Evolutionary conservation across 148 eudicot species (phyloP).

Genomic region (Rhododendron simsii): DNA sequence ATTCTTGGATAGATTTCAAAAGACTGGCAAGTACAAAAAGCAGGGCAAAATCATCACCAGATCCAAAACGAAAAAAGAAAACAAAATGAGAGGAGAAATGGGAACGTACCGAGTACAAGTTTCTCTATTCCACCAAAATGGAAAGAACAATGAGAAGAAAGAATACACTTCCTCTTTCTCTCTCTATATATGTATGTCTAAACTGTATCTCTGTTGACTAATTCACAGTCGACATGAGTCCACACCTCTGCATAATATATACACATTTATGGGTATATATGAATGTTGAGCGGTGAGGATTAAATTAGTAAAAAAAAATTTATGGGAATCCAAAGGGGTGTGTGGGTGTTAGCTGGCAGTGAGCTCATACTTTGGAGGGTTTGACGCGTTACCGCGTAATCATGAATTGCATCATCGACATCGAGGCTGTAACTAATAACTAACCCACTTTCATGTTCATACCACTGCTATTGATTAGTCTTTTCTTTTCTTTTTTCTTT

Average conservation of each 20-base stretch:
- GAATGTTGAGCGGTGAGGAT: background rate
- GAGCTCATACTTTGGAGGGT: background rate
- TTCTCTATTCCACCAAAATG: background rate
- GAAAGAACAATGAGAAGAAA: background rate
- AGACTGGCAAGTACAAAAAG: background rate
- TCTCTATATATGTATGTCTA: no score
- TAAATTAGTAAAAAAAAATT: background rate
- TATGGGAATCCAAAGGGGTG: background rate
- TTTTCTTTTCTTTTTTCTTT: background rate
- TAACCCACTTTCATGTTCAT: background rate
- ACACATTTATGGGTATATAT: background rate
- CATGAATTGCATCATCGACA: background rate
- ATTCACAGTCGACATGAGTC: background rate
- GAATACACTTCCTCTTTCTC: background rate
- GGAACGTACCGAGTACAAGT: background rate
- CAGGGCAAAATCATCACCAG: background rate
- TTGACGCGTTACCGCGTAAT: conserved; percentile 9
- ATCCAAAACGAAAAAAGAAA: background rate
- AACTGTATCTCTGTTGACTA: background rate
- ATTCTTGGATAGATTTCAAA: background rate
- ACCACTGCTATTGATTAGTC: background rate
- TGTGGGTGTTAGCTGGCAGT: background rate
- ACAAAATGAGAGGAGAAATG: background rate
- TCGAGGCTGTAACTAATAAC: background rate
- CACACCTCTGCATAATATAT: background rate